These are phyloP conservation scores for Phaeosphaeriaceae sp. DNA, from an alignment of 2,329 filamentous ascomycete species.

Conservation along the genomic window DNA sequence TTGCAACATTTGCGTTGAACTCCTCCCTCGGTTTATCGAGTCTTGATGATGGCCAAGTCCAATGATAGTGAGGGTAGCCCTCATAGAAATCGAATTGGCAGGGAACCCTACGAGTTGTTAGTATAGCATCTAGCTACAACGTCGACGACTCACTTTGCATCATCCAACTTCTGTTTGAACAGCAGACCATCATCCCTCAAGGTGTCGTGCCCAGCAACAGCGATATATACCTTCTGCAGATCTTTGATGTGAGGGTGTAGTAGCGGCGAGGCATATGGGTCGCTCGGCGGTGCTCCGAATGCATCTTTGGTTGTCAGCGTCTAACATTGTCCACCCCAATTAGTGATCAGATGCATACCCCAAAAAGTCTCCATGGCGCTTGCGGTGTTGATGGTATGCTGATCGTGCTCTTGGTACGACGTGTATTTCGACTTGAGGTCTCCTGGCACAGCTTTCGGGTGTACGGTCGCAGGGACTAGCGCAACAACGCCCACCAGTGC, in stretches of 20 bases:
- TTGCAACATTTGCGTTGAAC: constrained; percentile 30
- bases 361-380: constrained; percentile 46
- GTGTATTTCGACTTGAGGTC: constrained; percentile 45
- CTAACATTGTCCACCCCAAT: constrained; percentile 19
- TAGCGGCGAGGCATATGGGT: constrained; percentile 43
- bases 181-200: constrained; percentile 45
- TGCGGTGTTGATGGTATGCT: constrained; percentile 47
- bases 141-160: constrained; percentile 26
- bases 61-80: constrained; percentile 49
- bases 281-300: constrained; percentile 40
- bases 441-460: constrained; percentile 47
- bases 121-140: background rate
- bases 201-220: constrained; percentile 42
- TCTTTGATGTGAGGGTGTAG: constrained; percentile 38
- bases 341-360: constrained; percentile 28
- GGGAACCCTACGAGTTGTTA: constrained; percentile 35
- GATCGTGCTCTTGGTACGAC: constrained; percentile 47
- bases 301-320: constrained; percentile 34
- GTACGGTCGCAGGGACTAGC: constrained; percentile 47
- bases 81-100: constrained; percentile 42
- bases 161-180: constrained; percentile 39
- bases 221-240: constrained; percentile 43
- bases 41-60: constrained; percentile 43
- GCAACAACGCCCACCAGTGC: constrained; percentile 50
- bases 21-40: constrained; percentile 33